A percentile compares a stretch with the other conserved stretches of the same genome.
phyloP scores from a whole-genome alignment of 495 filamentous ascomycete genomes.

The Chaetomium tenue region DNA sequence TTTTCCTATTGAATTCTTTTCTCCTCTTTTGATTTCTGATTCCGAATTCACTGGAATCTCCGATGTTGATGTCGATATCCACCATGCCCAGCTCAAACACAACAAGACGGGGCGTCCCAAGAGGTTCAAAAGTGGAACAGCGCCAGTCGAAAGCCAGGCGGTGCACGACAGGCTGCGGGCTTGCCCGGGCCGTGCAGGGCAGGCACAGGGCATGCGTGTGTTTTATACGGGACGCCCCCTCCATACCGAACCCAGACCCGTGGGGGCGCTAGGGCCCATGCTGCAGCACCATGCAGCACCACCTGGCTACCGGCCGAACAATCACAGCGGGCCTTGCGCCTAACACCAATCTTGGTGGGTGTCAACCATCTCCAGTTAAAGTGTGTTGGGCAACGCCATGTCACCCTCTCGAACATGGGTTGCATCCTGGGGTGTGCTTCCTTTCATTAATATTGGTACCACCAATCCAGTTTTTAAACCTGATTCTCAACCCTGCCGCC shows the following conservation, averaged over 20 bases:
- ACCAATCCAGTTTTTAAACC: constrained; percentile 15
- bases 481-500: constrained; percentile 17
- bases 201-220: constrained; percentile 4
- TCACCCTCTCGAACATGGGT: constrained; percentile 23
- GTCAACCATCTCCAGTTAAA: constrained; percentile 8
- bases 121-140: constrained; percentile 25
- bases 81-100: not conserved
- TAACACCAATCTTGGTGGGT: not conserved
- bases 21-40: not conserved
- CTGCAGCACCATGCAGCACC: constrained; percentile 20
- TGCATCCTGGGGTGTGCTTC: constrained; percentile 19
- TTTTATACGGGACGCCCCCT: constrained; percentile 15
- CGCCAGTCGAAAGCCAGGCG: constrained; percentile 14
- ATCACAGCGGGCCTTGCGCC: not conserved
- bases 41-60: no score
- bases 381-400: constrained; percentile 22
- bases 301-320: constrained; percentile 22
- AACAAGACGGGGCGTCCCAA: constrained; percentile 9
- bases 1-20: not conserved
- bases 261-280: constrained; percentile 16
- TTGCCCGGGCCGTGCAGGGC: constrained; percentile 19
- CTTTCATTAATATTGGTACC: constrained; percentile 15
- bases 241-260: constrained; percentile 13
- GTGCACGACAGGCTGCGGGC: constrained; percentile 23
- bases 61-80: constrained; percentile 18